phyloP scores from a whole-genome alignment of 495 filamentous ascomycete species.

The Hypoxylon rickii region DNA sequence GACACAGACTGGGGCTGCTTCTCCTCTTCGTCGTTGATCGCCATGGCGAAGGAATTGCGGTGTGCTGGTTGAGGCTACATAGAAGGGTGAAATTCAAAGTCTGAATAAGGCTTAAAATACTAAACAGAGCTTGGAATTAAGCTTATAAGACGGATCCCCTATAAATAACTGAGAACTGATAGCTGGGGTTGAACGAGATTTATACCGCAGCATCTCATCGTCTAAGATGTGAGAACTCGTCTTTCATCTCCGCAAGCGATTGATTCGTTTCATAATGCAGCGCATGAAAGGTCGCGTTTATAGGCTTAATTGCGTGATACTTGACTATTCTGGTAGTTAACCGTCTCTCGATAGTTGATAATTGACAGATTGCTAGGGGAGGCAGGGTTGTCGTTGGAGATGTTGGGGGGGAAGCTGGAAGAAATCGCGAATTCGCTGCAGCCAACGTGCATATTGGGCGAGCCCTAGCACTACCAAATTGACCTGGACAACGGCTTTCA shows the following conservation, averaged over 20 bases:
- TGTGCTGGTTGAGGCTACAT: neutral
- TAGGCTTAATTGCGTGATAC: slow-evolving; percentile 23
- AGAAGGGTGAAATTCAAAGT: neutral
- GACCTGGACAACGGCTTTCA: too few relatives aligned
- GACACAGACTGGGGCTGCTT: slow-evolving; percentile 4
- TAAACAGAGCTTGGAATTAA: too few relatives aligned
- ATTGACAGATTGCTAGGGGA: neutral
- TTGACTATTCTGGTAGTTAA: neutral
- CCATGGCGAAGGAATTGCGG: slow-evolving; percentile 1
- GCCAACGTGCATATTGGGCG: slow-evolving; percentile 7
- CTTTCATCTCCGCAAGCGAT: neutral
- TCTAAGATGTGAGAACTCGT: neutral
- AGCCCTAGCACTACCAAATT: too few relatives aligned
- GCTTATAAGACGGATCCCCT: too few relatives aligned
- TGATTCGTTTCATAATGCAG: too few relatives aligned
- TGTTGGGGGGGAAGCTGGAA: too few relatives aligned
- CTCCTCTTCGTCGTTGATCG: slow-evolving; percentile 7
- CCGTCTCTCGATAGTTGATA: neutral
- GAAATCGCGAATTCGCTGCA: neutral
- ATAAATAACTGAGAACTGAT: too few relatives aligned
- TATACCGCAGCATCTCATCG: too few relatives aligned
- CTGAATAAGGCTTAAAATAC: too few relatives aligned
- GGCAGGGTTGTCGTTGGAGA: neutral
- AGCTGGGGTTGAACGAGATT: too few relatives aligned
- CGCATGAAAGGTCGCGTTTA: too few relatives aligned